These are phyloP conservation scores for Scedosporium dehoogii DNA, from an alignment of 2,329 filamentous ascomycete species.

Conservation along the genomic window DNA sequence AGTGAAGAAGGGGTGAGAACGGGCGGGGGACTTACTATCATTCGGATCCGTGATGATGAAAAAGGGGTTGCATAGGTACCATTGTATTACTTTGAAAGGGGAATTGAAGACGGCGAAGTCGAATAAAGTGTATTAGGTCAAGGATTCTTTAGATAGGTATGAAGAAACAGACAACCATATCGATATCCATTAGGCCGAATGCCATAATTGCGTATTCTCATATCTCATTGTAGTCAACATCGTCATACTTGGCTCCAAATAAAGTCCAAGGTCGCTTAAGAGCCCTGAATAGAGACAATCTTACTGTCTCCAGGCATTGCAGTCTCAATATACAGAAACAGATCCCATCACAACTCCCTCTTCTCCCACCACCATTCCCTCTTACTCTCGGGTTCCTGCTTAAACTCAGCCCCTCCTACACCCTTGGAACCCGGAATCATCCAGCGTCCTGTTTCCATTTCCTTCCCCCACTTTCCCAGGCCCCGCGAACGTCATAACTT, in stretches of 20 bases:
- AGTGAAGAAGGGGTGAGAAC: slow-evolving; percentile 19
- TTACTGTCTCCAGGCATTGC: no score
- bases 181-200: neutral
- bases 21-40: neutral
- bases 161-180: neutral
- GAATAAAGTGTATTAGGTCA: neutral
- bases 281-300: no score
- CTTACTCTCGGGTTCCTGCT: no score
- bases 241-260: no score
- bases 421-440: no score
- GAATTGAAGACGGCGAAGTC: neutral
- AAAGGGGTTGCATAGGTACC: neutral
- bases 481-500: neutral
- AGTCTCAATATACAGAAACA: no score
- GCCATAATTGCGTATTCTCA: neutral
- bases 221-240: neutral
- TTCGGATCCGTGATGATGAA: neutral
- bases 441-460: no score
- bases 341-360: no score
- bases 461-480: neutral
- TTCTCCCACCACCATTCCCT: no score
- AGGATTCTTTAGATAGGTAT: neutral
- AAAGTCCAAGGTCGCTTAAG: no score
- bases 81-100: neutral
- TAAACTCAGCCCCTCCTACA: no score